These are phyloP conservation scores for Aspergillus indologenus DNA, from an alignment of 495 filamentous ascomycete genomes.

Conservation along the genomic window DNA sequence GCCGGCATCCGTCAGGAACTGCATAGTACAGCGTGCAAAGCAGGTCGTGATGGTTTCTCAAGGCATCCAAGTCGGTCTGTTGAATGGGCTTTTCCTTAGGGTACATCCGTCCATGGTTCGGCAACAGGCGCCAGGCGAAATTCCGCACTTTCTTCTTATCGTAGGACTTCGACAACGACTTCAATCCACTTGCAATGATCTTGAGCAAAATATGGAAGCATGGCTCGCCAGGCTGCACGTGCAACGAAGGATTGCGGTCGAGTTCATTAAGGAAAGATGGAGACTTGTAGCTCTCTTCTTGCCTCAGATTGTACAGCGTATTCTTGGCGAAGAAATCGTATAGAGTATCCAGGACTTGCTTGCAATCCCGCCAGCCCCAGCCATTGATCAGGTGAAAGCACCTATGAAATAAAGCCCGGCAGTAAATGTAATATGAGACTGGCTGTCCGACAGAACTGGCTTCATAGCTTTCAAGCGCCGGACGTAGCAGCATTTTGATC, in stretches of 20 bases:
- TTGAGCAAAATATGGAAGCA: conserved; percentile 95
- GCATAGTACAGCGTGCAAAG: conserved; percentile 86
- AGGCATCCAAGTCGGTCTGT: conserved; percentile 74
- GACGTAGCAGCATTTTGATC: conserved; percentile 61
- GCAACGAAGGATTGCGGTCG: conserved; percentile 56
- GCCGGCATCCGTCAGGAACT: conserved; percentile 68
- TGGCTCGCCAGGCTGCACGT: conserved; percentile 64
- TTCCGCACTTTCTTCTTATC: conserved; percentile 71
- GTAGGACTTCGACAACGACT: conserved; percentile 54
- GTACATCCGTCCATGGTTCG: conserved; percentile 84
- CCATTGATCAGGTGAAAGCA: conserved; percentile 73
- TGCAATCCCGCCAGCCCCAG: conserved; percentile 87
- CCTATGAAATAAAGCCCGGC: conserved; percentile 65
- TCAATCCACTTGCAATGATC: conserved; percentile 67
- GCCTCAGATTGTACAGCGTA: conserved; percentile 66
- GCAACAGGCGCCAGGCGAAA: conserved; percentile 73
- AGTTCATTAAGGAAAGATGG: conserved; percentile 77
- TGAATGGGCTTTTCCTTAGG: conserved; percentile 75
- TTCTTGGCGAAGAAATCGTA: conserved; percentile 90
- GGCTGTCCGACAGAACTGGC: conserved; percentile 50
- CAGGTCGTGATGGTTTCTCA: conserved; percentile 92
- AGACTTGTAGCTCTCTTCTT: conserved; percentile 74
- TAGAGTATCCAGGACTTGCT: conserved; percentile 69
- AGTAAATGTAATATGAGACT: conserved; percentile 76
- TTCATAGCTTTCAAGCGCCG: conserved; percentile 64